Percentiles rank a stretch among this genome's conserved stretches.
These are phyloP conservation scores for Coemansia sp. DNA, from an alignment of 192 early-diverging fungal species.

Conservation along the genomic window DNA sequence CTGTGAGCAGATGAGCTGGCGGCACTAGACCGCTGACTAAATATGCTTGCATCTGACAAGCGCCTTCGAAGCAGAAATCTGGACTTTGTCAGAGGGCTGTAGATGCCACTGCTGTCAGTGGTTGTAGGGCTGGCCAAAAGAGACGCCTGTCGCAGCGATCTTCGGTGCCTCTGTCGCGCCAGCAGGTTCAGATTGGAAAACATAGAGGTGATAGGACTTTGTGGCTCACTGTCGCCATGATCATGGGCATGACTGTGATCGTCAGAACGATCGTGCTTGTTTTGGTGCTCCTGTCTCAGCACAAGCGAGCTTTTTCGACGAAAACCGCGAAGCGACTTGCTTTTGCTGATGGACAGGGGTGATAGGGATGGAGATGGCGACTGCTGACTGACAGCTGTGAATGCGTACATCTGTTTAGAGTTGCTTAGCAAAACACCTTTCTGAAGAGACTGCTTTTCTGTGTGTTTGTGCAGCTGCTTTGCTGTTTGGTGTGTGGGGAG, in stretches of 20 bases:
- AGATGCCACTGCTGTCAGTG: not conserved
- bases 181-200: conserved; percentile 7
- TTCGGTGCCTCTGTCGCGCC: not conserved
- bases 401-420: too few species aligned
- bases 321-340: not conserved
- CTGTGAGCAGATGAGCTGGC: not conserved
- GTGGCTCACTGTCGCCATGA: not conserved
- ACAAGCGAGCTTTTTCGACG: not conserved
- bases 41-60: not conserved
- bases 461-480: not conserved
- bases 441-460: not conserved
- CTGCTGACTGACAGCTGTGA: too few species aligned
- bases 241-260: too few species aligned
- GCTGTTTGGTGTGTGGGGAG: not conserved
- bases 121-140: not conserved
- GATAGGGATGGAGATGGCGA: not conserved
- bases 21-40: not conserved
- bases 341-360: not conserved
- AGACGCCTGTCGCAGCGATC: not conserved
- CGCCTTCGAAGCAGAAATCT: not conserved
- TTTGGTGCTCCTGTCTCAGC: not conserved
- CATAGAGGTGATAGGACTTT: not conserved
- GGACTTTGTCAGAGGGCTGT: not conserved
- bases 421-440: not conserved
- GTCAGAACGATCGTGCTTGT: not conserved